A percentile compares a stretch with the other conserved stretches of the same genome.
phyloP scores from a whole-genome alignment of 345 rosid species.

The Dimocarpus longan region DNA sequence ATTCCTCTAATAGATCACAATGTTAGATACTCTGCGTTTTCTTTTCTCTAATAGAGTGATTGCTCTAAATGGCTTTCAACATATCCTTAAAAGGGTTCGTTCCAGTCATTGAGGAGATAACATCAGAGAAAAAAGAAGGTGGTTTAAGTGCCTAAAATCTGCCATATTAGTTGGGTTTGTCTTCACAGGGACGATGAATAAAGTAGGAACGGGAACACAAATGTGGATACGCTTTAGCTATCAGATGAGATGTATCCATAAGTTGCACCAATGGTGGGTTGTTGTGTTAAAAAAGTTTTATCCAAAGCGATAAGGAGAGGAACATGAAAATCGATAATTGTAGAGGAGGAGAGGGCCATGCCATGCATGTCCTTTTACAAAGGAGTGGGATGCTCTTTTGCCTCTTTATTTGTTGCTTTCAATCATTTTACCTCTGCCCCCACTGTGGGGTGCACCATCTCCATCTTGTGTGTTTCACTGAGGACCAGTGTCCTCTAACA shows the following conservation, averaged over 20 bases:
- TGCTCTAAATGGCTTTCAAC: too few relatives aligned
- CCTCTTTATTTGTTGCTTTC: constrained; percentile 33
- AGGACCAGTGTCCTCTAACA: constrained; percentile 24
- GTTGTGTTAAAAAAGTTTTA: constrained; percentile 16
- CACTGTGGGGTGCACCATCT: constrained; percentile 23
- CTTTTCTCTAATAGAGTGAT: too few relatives aligned
- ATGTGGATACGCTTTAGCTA: neutral
- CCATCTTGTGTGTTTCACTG: constrained; percentile 18
- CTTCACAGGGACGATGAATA: neutral
- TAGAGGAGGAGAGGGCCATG: constrained; percentile 22
- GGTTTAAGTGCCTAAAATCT: neutral
- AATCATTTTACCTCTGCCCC: constrained; percentile 26
- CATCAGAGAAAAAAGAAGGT: too few relatives aligned
- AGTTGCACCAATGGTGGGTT: constrained; percentile 31
- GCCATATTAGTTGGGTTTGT: neutral
- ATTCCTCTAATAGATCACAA: too few relatives aligned
- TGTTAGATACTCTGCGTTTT: too few relatives aligned
- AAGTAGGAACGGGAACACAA: neutral
- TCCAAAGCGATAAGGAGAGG: constrained; percentile 41
- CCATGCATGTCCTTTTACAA: constrained; percentile 21
- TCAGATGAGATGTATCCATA: constrained; percentile 24
- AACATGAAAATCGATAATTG: constrained; percentile 21
- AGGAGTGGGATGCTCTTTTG: constrained; percentile 28
- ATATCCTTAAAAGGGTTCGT: too few relatives aligned
- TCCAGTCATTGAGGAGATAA: too few relatives aligned